Base-by-base conservation (phyloP, 1,139 yeast species). In the Hemisphaericaspora subhashii region DNA sequence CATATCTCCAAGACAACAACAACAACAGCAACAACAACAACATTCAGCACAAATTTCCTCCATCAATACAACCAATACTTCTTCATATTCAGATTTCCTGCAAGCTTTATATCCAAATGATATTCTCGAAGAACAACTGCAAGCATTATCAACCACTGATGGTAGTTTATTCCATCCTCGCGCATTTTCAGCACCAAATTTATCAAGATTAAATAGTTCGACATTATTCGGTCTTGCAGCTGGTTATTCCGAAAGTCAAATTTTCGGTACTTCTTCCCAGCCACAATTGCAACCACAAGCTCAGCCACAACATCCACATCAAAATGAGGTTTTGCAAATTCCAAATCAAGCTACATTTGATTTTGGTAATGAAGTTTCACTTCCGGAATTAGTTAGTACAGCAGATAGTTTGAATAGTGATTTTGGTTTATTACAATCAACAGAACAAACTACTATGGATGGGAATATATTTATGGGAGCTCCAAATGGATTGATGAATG, bases 181-280 rank as follows among this genome's bases (percentile, higher is more conserved):
- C 31, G 62, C 66, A 10, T 53, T 52, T 30, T 60, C 66, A 2
- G 60, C 53, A 5, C 68, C 68, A 11, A 62, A 61, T 47, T 54
- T 63, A 43, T 51, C 55, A 2, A 52, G 50, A 30, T 48, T 24
- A 16, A 24, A 23, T 22, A 23, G 27, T 20, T 2, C 27, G 7
- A 8, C 35, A 10, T 31, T 24, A 11, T 22, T 31, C 22, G 27
- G 35, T 10, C 13, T 18, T 3, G 27, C 27, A 13, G 18, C 25
- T 31, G 11, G 30, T 15, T 5, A 14, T 3, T 5, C 25, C 25
- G 5, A 8, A 23, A 11, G 5, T 11, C 12, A 7, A 28, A 5
- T 15, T 14, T n/a, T 8, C 10, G 9, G 14, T 4, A 17, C 11
- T 5, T n/a, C 15, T 6, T n/a, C 32, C 13, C 32, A 29, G 12